Evolutionary conservation across 441 rosid genomes (phyloP).

Genomic region (Lepidium campestre): DNA sequence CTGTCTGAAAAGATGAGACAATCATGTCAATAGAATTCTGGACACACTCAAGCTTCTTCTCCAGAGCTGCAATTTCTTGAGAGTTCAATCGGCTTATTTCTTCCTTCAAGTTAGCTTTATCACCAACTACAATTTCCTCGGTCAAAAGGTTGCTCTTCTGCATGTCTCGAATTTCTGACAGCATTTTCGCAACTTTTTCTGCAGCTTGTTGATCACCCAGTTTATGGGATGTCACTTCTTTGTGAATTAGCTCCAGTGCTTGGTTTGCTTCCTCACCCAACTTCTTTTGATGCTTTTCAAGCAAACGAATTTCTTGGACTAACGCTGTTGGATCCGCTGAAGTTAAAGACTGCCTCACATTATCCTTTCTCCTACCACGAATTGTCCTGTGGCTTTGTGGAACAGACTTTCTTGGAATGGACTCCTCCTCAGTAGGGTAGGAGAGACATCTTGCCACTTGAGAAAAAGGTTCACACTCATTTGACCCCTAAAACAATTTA

Average conservation of each 20-base stretch:
- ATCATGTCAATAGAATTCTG: conserved; percentile 80
- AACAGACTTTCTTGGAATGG: conserved; percentile 33
- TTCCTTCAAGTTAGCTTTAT: conserved; percentile 62
- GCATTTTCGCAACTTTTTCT: conserved; percentile 71
- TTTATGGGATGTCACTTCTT: conserved; percentile 74
- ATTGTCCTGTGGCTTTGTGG: conserved; percentile 37
- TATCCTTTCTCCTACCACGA: conserved; percentile 39
- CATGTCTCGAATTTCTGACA: conserved; percentile 76
- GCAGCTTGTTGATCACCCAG: conserved; percentile 77
- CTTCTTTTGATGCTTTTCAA: conserved; percentile 77
- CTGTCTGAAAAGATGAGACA: conserved; percentile 51
- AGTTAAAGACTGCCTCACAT: conserved; percentile 55
- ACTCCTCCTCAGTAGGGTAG: conserved; percentile 40
- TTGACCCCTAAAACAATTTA: conserved; percentile 40
- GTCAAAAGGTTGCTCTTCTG: conserved; percentile 46
- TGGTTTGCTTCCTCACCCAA: conserved; percentile 86
- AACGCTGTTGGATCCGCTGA: conserved; percentile 70
- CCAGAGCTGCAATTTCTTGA: conserved; percentile 65
- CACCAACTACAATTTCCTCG: conserved; percentile 48
- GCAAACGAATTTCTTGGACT: conserved; percentile 74
- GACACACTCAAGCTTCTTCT: conserved; percentile 82
- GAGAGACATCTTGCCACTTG: conserved; percentile 77
- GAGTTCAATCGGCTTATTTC: conserved; percentile 69
- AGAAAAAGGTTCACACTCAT: conserved; percentile 52
- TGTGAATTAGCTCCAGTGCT: conserved; percentile 86